Base-by-base conservation (phyloP, 805 yeast species). In the Kodamaea kakaduensis region DNA sequence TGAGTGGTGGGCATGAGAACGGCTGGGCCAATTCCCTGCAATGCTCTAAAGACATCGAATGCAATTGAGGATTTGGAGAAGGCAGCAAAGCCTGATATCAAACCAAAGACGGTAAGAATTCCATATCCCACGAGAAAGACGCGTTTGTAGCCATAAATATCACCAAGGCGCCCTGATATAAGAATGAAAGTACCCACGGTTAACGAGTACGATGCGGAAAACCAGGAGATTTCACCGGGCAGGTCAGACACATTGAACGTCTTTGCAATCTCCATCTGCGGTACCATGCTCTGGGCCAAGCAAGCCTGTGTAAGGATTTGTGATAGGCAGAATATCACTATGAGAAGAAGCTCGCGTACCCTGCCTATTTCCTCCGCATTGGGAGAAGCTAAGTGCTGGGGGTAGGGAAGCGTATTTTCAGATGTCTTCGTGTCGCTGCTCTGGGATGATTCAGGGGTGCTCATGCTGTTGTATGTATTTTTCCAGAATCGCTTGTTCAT, bases 171-270 rank as follows among this genome's bases (percentile, higher is more conserved):
- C 2, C 67, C 67, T 2, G 58, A 48, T 1, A 57, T 46, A 9
- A 61, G 43, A 30, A 61, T 61, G 34, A 61, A 61, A 2, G 67
- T 59, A 10, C 67, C 67, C 12, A 58, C 64, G 1, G 63, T 58
- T 28, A 61, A 44, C 3, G 66, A 55, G 28, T 49, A 59, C 1
- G 63, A 45, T 1, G 65, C 62, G 0, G 62, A 42, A 34, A 61
- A 61, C 67, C 67, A 61, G 6, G 64, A 50, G 7, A 54, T 45
- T 32, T 59, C 60, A 3, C 67, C 64, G 1, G 56, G 47, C 9
- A 32, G 18, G 30, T 44, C 50, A 14, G 31, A 45, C 3, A 60
- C 61, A 2, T 44, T 45, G 32, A 59, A 60, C 8, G 50, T 46
- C 8, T 35, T 30, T 9, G 50, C 57, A 4, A 61, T 48, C 4